Base-by-base conservation (phyloP, 2,329 filamentous ascomycete genomes). In the Septoria petroselini region DNA sequence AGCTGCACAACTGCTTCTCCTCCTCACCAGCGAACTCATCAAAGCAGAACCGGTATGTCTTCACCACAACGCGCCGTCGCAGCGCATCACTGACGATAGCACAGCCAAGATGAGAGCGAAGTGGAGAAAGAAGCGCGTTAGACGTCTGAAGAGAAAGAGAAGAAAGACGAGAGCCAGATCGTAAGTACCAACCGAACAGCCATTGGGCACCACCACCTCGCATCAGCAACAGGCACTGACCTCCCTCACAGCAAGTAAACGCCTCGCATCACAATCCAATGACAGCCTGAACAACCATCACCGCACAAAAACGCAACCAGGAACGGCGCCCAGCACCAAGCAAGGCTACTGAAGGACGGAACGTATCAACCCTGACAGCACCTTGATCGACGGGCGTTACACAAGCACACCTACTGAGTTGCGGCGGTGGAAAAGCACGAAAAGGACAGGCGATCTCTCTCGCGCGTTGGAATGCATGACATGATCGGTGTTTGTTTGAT, bases 71-170 rank as follows among this genome's bases (percentile, higher is more conserved):
- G 17, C 15, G 15, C 17, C 23, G 33, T n/a, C 19, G 17, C 12
- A 8, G 6, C 5, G n/a, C n/a, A 3, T 5, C 34, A 56, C 56
- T 57, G 33, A 58, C 45, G 27, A 3, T 30, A 7, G 8, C 40
- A 52, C 52, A 59, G 72, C 73, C 66, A 77, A 74, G 74, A 85
- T 85, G 83, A 85, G 91, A 93, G 91, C 90, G 74, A 97, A 97
- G 83, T 97, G 93, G 93, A 93, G 91, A 83, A 98, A 98, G 88
- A 98, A 98, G 91, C 84, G 93, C 76, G 91, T 95, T 79, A 84
- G 93, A 71, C 86, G 93, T 78, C 89, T 98, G 77, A 97, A 97
- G 87, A 86, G 91, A 75, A 98, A 98, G 91, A 90, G 93, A 81
- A 94, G 93, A 90, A 98, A 98, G 91, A 95, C 93, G 80, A 85